Evolutionary conservation across 192 early-diverging fungal species (phyloP).

Genomic region (Backusella psychrophila): DNA sequence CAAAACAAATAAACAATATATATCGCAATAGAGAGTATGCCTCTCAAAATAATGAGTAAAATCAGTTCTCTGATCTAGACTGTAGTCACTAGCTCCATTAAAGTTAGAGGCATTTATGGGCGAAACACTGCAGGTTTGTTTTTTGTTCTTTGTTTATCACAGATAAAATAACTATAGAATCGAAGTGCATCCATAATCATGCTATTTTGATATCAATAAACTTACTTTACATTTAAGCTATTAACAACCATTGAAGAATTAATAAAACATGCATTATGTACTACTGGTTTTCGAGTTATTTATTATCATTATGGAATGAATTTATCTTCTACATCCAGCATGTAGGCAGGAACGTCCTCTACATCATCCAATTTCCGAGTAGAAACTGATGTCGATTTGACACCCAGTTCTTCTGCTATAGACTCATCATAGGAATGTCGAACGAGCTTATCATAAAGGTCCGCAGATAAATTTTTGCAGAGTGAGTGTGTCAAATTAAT

Average conservation of each 20-base stretch:
- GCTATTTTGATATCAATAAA: too few relatives aligned
- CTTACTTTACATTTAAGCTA: neutral
- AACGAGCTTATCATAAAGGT: slow-evolving; percentile 73
- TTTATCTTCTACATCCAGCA: slow-evolving; percentile 8
- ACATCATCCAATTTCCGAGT: slow-evolving; percentile 3
- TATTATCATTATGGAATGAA: neutral
- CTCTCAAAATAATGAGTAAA: too few relatives aligned
- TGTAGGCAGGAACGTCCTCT: neutral
- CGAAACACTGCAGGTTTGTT: neutral
- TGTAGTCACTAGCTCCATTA: neutral
- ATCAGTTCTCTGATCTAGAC: too few relatives aligned
- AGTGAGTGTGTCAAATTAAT: slow-evolving; percentile 55
- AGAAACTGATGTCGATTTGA: slow-evolving; percentile 2
- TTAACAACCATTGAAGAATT: neutral
- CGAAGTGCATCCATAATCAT: too few relatives aligned
- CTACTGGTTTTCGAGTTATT: too few relatives aligned
- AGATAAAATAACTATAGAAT: neutral
- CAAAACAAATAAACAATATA: too few relatives aligned
- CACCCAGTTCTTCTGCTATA: slow-evolving; percentile 41
- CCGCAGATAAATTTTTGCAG: slow-evolving; percentile 59
- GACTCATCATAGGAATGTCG: slow-evolving; percentile 73
- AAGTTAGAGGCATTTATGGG: neutral
- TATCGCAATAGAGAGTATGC: too few relatives aligned
- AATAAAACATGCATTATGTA: too few relatives aligned
- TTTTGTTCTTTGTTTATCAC: neutral